Evolutionary conservation across 2,329 filamentous ascomycete genomes (phyloP), one percentile per base, ranked within the genome.

Genomic region (Escovopsis sp.): DNA sequence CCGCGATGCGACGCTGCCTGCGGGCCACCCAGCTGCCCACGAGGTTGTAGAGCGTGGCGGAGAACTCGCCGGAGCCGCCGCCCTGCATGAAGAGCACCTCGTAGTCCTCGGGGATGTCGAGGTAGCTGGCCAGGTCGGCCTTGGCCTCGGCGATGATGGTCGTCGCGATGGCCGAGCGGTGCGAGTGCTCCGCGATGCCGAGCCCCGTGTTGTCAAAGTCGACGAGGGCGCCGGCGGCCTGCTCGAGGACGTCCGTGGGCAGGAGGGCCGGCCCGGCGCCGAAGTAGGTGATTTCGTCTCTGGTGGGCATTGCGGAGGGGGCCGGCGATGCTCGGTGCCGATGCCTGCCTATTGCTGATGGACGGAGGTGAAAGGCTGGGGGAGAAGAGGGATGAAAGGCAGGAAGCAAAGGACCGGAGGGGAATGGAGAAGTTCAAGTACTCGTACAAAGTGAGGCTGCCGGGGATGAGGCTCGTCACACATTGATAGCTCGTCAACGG

Each of bases 201-300:
- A 95, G 71, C 44, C 89, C 89, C 33, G 78, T 84, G 58, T 75
- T 70, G 37, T 89, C 69, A 67, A 78, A 94, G 68, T 95, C 83
- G 49, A 94, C 62, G 5, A 96, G 77, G 2, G 84, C 83, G 57
- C 76, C 60, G 2, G 86, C 78, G 39, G 85, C 87, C 36, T 69
- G 71, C 60, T 91, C 77, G 39, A 95, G 74, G 16, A 95, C 84
- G 4, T 75, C 64, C 11, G 84, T 93, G 20, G 88, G 88, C 14
- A 96, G 72, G 29, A 77, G 69, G n/a, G 89, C 87, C 39, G 89
- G 89, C 48, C 89, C 89, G 41, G 89, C 88, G 47, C 88, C 87
- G 53, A 94, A 94, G 64, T 93, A 91, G 50, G 79, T 74, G 58
- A 91, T 75, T 48, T 89, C 80, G 52, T 76, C 70, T 62, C 85